phyloP scores from a whole-genome alignment of 2,329 filamentous ascomycete species.

The Cladophialophora chaetospira region DNA sequence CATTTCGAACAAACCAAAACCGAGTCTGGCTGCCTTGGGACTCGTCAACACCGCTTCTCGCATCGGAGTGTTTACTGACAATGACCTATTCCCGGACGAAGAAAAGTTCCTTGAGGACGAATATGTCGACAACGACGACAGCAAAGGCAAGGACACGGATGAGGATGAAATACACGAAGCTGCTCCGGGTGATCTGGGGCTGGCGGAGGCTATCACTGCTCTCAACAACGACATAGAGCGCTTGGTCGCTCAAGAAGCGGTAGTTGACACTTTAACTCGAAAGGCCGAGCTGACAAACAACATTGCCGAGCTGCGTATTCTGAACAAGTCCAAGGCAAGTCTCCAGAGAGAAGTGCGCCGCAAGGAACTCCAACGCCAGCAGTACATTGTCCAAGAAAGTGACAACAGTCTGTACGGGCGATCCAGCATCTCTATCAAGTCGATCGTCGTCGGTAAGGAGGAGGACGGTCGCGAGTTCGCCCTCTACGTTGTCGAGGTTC shows the following conservation, averaged over 20 bases:
- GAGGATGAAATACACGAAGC: constrained; percentile 89
- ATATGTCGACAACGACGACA: constrained; percentile 68
- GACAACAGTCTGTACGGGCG: constrained; percentile 96
- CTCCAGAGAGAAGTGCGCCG: constrained; percentile 87
- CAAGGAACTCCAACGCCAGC: constrained; percentile 93
- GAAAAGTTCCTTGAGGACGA: constrained; percentile 84
- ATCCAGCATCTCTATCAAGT: constrained; percentile 85
- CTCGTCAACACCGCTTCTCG: constrained; percentile 84
- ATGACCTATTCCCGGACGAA: constrained; percentile 90
- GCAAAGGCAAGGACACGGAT: constrained; percentile 59
- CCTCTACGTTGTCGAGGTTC: constrained; percentile 85
- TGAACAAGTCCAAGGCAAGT: constrained; percentile 92
- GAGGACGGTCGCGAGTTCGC: constrained; percentile 93
- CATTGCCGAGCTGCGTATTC: constrained; percentile 84
- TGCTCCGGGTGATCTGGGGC: constrained; percentile 86
- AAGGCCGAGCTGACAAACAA: constrained; percentile 99
- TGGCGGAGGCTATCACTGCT: constrained; percentile 87
- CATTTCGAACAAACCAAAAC: constrained; percentile 63
- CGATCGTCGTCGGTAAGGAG: constrained; percentile 87
- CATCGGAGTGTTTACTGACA: constrained; percentile 86
- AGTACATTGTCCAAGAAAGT: constrained; percentile 96
- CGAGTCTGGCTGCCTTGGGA: constrained; percentile 86
- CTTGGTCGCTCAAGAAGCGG: constrained; percentile 80
- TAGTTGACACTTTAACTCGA: constrained; percentile 85
- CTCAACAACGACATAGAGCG: constrained; percentile 91